These are phyloP conservation scores for Orbilia javanica DNA, from an alignment of 2,329 filamentous ascomycete species.

Conservation along the genomic window DNA sequence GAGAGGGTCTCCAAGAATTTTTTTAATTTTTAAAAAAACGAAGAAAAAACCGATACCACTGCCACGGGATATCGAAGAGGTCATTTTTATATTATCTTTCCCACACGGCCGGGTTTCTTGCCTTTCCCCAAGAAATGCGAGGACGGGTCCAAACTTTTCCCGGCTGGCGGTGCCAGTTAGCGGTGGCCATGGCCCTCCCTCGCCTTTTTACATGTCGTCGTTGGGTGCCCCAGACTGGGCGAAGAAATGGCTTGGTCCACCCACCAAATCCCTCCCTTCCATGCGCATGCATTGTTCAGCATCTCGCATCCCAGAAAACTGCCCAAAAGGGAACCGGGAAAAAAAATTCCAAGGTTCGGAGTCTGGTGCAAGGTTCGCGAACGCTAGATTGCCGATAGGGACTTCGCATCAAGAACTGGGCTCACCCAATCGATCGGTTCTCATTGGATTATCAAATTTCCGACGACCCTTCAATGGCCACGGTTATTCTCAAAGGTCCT, in stretches of 20 bases:
- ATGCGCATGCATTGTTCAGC: slow-evolving; percentile 58
- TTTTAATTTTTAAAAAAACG: no score
- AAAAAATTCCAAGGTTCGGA: slow-evolving; percentile 57
- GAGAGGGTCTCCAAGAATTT: no score
- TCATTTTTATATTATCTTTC: slow-evolving; percentile 23
- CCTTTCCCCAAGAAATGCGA: not conserved
- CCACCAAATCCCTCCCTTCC: slow-evolving; percentile 10
- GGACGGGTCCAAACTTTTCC: not conserved
- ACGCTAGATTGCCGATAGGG: slow-evolving; percentile 59
- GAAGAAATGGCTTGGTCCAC: slow-evolving; percentile 20
- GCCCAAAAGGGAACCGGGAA: slow-evolving; percentile 47
- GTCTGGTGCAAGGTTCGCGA: slow-evolving; percentile 41
- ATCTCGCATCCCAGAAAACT: slow-evolving; percentile 46
- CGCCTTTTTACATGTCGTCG: slow-evolving; percentile 1
- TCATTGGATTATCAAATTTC: slow-evolving; percentile 58
- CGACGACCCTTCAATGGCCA: slow-evolving; percentile 21
- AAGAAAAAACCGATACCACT: not conserved
- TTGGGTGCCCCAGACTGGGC: slow-evolving; percentile 16
- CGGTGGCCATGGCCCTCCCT: not conserved
- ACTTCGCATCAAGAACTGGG: slow-evolving; percentile 56
- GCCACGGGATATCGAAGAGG: not conserved
- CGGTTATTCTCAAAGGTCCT: slow-evolving; percentile 15
- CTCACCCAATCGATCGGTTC: slow-evolving; percentile 59
- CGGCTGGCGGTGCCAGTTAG: not conserved
- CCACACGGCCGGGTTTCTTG: slow-evolving; percentile 26